phyloP scores from a whole-genome alignment of 352 stramenopile genomes.

The Phytophthora hibernalis region DNA sequence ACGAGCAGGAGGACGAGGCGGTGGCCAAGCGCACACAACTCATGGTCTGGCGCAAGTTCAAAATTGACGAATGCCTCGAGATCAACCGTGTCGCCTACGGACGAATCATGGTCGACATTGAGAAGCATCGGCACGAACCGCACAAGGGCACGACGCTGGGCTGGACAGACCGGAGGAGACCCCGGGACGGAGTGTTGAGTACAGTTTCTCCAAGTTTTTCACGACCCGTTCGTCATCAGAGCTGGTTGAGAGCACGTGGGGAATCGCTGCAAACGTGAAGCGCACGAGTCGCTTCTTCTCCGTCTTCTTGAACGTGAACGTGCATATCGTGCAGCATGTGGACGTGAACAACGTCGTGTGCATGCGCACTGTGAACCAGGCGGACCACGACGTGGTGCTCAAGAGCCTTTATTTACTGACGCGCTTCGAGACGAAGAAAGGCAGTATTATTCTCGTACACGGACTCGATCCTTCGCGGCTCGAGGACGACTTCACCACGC shows the following conservation, averaged over 20 bases:
- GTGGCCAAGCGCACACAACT: slow-evolving; percentile 41
- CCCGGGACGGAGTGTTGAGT: slow-evolving; percentile 38
- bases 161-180: slow-evolving; percentile 46
- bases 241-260: slow-evolving; percentile 43
- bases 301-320: slow-evolving; percentile 48
- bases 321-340: slow-evolving; percentile 48
- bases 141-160: slow-evolving; percentile 45
- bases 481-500: slow-evolving; percentile 45
- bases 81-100: slow-evolving; percentile 51
- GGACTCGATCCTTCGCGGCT: slow-evolving; percentile 45
- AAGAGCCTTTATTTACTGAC: slow-evolving; percentile 57
- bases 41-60: slow-evolving; percentile 44
- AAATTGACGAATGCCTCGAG: slow-evolving; percentile 51
- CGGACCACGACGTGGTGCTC: slow-evolving; percentile 47
- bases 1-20: slow-evolving; percentile 22
- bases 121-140: slow-evolving; percentile 44
- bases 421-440: slow-evolving; percentile 54
- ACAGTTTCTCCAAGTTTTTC: slow-evolving; percentile 57
- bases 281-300: slow-evolving; percentile 44
- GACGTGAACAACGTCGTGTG: slow-evolving; percentile 56
- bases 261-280: slow-evolving; percentile 37
- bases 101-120: slow-evolving; percentile 42
- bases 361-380: slow-evolving; percentile 50
- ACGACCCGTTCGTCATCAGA: slow-evolving; percentile 30
- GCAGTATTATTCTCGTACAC: slow-evolving; percentile 45